phyloP scores from a whole-genome alignment of 2,329 filamentous ascomycete species.

The Capronia americana region DNA sequence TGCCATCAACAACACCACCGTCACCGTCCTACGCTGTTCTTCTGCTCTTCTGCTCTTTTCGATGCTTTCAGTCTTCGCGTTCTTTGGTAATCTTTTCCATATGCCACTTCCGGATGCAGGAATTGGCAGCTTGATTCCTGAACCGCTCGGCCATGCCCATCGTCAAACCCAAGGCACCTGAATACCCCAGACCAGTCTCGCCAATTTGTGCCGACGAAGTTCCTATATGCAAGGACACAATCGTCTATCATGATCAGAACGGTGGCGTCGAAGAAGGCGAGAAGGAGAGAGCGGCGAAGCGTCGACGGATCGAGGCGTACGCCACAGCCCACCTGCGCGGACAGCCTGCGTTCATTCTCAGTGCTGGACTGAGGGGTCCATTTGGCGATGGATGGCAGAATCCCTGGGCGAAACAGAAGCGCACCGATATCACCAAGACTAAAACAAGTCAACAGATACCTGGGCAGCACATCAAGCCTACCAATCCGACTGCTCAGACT shows the following conservation, averaged over 20 bases:
- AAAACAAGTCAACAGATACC: background rate
- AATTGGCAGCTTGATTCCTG: background rate
- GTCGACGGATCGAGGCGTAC: slow-evolving; percentile 51
- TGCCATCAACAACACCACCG: background rate
- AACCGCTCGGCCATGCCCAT: slow-evolving; percentile 23
- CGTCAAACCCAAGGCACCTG: slow-evolving; percentile 24
- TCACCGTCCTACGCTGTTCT: background rate
- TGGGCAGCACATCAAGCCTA: slow-evolving; percentile 2
- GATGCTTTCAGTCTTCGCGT: background rate
- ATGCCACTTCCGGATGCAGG: background rate
- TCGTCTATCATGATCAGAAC: slow-evolving; percentile 29
- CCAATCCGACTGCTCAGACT: background rate
- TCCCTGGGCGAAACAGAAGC: slow-evolving; percentile 48
- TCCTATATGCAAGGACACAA: slow-evolving; percentile 33
- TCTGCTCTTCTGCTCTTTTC: background rate
- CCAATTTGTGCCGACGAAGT: slow-evolving; percentile 33
- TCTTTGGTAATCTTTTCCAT: background rate
- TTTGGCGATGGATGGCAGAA: slow-evolving; percentile 54
- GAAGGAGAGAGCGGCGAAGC: slow-evolving; percentile 45
- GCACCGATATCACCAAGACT: slow-evolving; percentile 21
- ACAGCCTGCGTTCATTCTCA: slow-evolving; percentile 52
- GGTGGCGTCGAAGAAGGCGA: slow-evolving; percentile 18
- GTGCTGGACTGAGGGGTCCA: slow-evolving; percentile 53
- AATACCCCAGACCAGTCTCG: slow-evolving; percentile 38
- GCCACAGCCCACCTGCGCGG: slow-evolving; percentile 52